A percentile compares a stretch with the other conserved stretches of the same genome.
Conservation (phyloP, 352 stramenopile species). For the Thraustochytrium sp. region DNA sequence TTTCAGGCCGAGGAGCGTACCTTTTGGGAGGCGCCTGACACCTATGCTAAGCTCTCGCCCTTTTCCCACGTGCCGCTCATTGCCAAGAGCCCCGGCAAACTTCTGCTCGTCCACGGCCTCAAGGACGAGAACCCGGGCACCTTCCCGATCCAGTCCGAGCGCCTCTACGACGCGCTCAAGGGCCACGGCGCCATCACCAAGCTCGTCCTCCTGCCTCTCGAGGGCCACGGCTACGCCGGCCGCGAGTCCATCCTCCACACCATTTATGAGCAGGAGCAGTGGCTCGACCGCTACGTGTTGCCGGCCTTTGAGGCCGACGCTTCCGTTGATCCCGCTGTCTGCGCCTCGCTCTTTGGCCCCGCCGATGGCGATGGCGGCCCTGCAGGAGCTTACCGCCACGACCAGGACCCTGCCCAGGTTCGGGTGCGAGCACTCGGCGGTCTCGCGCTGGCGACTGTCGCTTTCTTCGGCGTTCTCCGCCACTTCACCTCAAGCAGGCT, state of each 20-base stretch:
- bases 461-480: background rate
- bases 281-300: constrained; percentile 22
- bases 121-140: constrained; percentile 43
- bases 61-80: constrained; percentile 32
- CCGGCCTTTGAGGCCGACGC: background rate
- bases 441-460: background rate
- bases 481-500: background rate
- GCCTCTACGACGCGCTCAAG: constrained; percentile 44
- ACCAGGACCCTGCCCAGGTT: no score
- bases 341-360: background rate
- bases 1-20: constrained; percentile 45
- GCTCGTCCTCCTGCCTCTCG: constrained; percentile 40
- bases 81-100: constrained; percentile 4
- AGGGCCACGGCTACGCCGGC: constrained; percentile 41
- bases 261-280: constrained; percentile 27
- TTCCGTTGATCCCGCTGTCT: background rate
- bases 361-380: background rate
- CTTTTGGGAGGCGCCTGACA: constrained; percentile 39
- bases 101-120: constrained; percentile 35
- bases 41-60: constrained; percentile 31
- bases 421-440: background rate
- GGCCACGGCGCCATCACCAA: constrained; percentile 37
- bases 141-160: constrained; percentile 36
- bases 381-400: no score
- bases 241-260: constrained; percentile 39